Conservation (phyloP, 2,329 filamentous ascomycete species). For the Paracoccidioides lutzii region DNA sequence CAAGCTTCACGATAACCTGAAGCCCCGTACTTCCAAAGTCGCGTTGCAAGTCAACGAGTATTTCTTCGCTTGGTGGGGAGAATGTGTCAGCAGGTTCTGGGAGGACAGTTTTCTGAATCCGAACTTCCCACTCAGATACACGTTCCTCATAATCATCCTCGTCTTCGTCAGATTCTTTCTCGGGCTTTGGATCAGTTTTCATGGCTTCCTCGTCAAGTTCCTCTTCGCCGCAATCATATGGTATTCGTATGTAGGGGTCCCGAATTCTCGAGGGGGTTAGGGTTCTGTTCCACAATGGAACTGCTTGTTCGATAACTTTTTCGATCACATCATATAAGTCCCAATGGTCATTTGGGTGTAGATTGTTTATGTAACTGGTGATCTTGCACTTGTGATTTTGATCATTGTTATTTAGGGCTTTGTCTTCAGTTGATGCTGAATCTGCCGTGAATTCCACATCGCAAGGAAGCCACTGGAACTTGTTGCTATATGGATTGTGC, state of each 20-base stretch:
- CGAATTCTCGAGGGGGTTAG: constrained; percentile 12
- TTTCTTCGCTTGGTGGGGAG: background rate
- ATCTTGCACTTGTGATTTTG: constrained; percentile 14
- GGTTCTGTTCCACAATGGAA: constrained; percentile 25
- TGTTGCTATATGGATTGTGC: constrained; percentile 11
- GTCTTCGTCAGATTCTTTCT: constrained; percentile 3
- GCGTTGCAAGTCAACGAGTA: constrained; percentile 11
- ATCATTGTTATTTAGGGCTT: background rate
- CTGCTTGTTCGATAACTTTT: constrained; percentile 18
- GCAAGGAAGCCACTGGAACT: constrained; percentile 35
- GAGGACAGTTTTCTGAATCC: constrained; percentile 7
- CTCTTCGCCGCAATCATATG: background rate
- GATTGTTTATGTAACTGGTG: constrained; percentile 31
- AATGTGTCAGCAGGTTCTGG: background rate
- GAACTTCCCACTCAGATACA: constrained; percentile 1
- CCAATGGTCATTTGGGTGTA: constrained; percentile 22
- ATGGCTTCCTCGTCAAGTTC: constrained; percentile 11
- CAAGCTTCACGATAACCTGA: constrained; percentile 53
- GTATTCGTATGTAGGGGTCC: background rate
- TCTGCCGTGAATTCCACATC: constrained; percentile 18
- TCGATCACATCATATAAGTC: constrained; percentile 24
- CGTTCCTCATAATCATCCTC: constrained; percentile 7
- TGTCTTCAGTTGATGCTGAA: constrained; percentile 7
- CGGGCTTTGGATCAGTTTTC: constrained; percentile 9
- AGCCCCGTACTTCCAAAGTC: constrained; percentile 31